Evolutionary conservation across 352 stramenopile genomes (phyloP).

Genomic region (Globisporangium polare): DNA sequence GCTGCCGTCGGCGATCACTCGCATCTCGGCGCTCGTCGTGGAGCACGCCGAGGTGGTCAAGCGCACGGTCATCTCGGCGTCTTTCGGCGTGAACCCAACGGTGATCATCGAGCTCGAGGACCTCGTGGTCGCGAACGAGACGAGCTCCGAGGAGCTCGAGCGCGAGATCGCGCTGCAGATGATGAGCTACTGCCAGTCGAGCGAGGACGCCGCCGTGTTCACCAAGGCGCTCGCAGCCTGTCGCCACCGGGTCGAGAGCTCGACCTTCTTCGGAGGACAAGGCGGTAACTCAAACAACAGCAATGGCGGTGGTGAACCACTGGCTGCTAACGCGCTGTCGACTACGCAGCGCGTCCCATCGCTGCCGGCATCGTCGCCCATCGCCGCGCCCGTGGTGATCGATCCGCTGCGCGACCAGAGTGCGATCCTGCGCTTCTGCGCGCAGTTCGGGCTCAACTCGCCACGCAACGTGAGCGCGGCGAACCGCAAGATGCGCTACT

Average conservation of each 20-base stretch:
- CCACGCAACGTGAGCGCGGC: constrained; percentile 13
- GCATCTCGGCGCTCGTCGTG: constrained; percentile 41
- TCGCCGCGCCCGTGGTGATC: constrained; percentile 34
- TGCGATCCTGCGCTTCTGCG: constrained; percentile 43
- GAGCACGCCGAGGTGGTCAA: constrained; percentile 41
- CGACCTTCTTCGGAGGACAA: neutral
- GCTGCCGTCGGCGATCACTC: constrained; percentile 29
- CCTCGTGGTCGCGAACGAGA: constrained; percentile 36
- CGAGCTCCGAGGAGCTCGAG: constrained; percentile 36
- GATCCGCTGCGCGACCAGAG: constrained; percentile 43
- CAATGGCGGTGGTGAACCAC: constrained; percentile 8
- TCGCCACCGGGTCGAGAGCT: constrained; percentile 29
- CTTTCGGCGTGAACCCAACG: constrained; percentile 37
- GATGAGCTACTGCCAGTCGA: constrained; percentile 25
- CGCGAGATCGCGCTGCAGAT: constrained; percentile 43
- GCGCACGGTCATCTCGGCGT: constrained; percentile 35
- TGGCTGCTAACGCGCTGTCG: neutral
- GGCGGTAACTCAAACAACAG: neutral
- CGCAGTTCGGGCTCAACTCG: constrained; percentile 34
- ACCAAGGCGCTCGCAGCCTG: constrained; percentile 42
- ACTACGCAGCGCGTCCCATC: constrained; percentile 23
- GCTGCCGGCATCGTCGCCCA: constrained; percentile 31
- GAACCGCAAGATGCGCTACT: constrained; percentile 31
- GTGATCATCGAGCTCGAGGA: constrained; percentile 46
- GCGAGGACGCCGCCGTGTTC: constrained; percentile 36